Base-by-base conservation (phyloP, 495 filamentous ascomycete species). In the Neurospora pannonica region DNA sequence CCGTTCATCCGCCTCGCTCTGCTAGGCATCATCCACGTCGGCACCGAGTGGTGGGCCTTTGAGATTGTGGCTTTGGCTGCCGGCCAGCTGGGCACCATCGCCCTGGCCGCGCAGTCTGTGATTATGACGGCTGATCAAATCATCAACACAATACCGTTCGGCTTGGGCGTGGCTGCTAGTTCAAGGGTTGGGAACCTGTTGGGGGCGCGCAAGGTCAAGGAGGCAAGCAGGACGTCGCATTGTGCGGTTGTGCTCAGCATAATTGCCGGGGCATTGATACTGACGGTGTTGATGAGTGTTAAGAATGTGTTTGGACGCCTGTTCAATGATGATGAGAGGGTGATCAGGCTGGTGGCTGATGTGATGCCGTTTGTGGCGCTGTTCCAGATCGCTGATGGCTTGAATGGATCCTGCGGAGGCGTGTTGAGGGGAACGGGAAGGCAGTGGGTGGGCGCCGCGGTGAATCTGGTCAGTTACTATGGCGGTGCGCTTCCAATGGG, bases 1-100 rank as follows among this genome's bases (percentile, higher is more conserved):
- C 91, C 90, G 0, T 98, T 98, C 77, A 86, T 92, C 4, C 89
- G 90, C 9, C 88, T 98, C 7, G 93, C 94, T 8, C 77, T 90
- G 40, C 82, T 97, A 1, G 95, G 95, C 6, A 84, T 97, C 60
- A 80, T 97, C n/a, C 95, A 97, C 77, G 92, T 97, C 31, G 95
- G 95, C 9, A 97, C 93, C 0, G 94, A 97, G 82, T 97, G 94
- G 94, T 97, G 94, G 94, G 94, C 94, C 0, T 97, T 97, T 76
- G 94, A 97, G 82, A 97, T 98, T 73, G 94, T 97, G n/a, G 94
- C 94, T 1, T 85, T 98, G 0, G 94, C 91, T 3, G 95, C 95
- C 5, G 95, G 95, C 11, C 87, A 90, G 10, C 86, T 98, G 0
- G 94, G 94, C 10, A 96, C 92, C 0, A 90, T 96, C 46, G 86